Conservation (phyloP, 2,329 filamentous ascomycete genomes). For the Epichloe hybrida region DNA sequence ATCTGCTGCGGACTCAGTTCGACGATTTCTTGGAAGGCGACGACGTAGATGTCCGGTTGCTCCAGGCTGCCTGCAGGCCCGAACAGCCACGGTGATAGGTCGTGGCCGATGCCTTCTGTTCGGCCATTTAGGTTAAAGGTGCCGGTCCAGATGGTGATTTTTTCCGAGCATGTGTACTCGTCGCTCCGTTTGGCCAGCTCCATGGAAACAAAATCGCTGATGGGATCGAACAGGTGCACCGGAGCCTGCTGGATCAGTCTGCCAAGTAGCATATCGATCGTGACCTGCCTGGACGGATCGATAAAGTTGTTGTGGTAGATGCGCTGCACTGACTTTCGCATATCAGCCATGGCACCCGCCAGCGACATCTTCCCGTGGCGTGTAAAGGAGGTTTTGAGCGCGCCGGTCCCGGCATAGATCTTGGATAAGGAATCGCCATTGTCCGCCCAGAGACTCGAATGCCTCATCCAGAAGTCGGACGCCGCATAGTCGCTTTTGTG, state of each 20-base stretch:
- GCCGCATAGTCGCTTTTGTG: slow-evolving; percentile 57
- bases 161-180: slow-evolving; percentile 63
- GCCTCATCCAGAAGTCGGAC: slow-evolving; percentile 80
- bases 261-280: slow-evolving; percentile 85
- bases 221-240: slow-evolving; percentile 82
- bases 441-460: slow-evolving; percentile 91
- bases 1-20: slow-evolving; percentile 95
- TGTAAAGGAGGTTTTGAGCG: slow-evolving; percentile 90
- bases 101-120: slow-evolving; percentile 61
- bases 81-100: slow-evolving; percentile 78
- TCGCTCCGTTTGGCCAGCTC: slow-evolving; percentile 55
- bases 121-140: slow-evolving; percentile 94
- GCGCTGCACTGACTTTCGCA: slow-evolving; percentile 82
- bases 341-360: slow-evolving; percentile 86
- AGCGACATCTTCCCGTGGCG: slow-evolving; percentile 91
- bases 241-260: slow-evolving; percentile 69
- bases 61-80: slow-evolving; percentile 42
- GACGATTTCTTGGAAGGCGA: slow-evolving; percentile 98
- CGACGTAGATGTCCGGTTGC: slow-evolving; percentile 73
- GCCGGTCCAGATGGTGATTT: slow-evolving; percentile 70
- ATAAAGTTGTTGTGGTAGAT: slow-evolving; percentile 97
- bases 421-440: slow-evolving; percentile 89
- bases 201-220: slow-evolving; percentile 75
- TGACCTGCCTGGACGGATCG: slow-evolving; percentile 84
- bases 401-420: slow-evolving; percentile 93